Base-by-base conservation (phyloP, 305 asterid species). In the Fraxinus latifolia region DNA sequence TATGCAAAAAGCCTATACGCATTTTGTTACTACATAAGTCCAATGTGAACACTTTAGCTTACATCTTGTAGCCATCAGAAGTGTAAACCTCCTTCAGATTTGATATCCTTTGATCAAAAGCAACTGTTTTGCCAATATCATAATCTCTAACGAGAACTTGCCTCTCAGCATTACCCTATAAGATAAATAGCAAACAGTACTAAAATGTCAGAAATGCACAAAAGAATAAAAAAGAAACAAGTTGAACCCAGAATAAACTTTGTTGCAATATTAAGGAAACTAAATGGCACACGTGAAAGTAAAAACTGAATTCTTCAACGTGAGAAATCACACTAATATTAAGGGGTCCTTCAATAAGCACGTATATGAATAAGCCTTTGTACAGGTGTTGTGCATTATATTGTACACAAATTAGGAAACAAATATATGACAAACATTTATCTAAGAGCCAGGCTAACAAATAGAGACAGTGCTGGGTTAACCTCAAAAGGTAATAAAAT, bases 131-230 rank as follows among this genome's bases (percentile, higher is more conserved):
- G 77, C 98, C 98, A 84, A 84, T 84, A 79, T 87, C 92, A 86
- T 93, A 94, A 87, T 96, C 92, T 84, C 87, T 89, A 71, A 94
- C 99, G 37, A 96, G 99, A 80, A 96, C 99, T 93, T 88, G 97
- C 88, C 97, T 93, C 91, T 94, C 98, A 84, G 95, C 95, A 88
- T 73, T 68, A 58, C 91, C 97, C 98, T 94, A 85, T 77, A 85
- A 75, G 84, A 85, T 14, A 86, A 81, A 62, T 7, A 67, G 76
- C 19, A 79, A 74, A 81, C 33, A 74, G 44, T 78, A 74, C 31
- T 6, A 62, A 55, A 81, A 70, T 53, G 68, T 68, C 80, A 50
- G 37, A 29, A 29, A 68, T 36, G 74, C 58, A 31, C 58, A 80
- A 79, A 72, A 80, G 55, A 84, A 25, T 19, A 23, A n/a, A 84